Percentiles rank a stretch among this genome's conserved stretches.
Conservation (phyloP, 768 basidiomycete genomes). For the Boletus rex-veris region DNA sequence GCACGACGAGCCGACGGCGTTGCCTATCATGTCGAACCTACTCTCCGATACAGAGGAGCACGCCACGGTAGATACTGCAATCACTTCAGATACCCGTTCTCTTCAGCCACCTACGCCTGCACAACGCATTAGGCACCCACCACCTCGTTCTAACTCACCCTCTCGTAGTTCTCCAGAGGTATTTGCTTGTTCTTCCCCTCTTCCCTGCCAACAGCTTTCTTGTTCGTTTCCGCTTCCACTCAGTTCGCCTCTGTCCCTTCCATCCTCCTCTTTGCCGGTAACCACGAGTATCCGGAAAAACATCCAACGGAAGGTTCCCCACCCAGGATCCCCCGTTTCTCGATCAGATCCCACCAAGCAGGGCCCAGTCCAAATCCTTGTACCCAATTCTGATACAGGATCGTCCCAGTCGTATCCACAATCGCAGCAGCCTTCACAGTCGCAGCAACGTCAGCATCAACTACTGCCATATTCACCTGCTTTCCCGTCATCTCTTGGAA, state of each 20-base stretch:
- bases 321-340: constrained; percentile 36
- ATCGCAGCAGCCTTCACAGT: constrained; percentile 21
- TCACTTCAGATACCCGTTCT: constrained; percentile 11
- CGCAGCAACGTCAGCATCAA: constrained; percentile 30
- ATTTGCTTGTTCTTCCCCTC: neutral
- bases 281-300: constrained; percentile 19
- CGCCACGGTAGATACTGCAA: neutral
- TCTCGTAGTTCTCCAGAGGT: constrained; percentile 9
- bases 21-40: neutral
- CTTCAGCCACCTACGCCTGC: constrained; percentile 30
- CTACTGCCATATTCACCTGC: constrained; percentile 3
- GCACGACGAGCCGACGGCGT: neutral
- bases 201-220: constrained; percentile 1
- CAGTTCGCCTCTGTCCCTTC: constrained; percentile 12
- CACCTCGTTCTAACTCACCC: constrained; percentile 4
- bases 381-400: constrained; percentile 50
- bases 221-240: constrained; percentile 12
- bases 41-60: constrained; percentile 16
- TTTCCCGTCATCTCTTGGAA: constrained; percentile 19
- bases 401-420: constrained; percentile 34
- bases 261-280: constrained; percentile 2
- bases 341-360: constrained; percentile 26
- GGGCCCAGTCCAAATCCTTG: constrained; percentile 45
- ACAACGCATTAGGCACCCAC: constrained; percentile 16
- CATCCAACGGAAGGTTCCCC: constrained; percentile 46